Evolutionary conservation across 805 yeast species (phyloP).

Genomic region (Wickerhamomyces chambardii): DNA sequence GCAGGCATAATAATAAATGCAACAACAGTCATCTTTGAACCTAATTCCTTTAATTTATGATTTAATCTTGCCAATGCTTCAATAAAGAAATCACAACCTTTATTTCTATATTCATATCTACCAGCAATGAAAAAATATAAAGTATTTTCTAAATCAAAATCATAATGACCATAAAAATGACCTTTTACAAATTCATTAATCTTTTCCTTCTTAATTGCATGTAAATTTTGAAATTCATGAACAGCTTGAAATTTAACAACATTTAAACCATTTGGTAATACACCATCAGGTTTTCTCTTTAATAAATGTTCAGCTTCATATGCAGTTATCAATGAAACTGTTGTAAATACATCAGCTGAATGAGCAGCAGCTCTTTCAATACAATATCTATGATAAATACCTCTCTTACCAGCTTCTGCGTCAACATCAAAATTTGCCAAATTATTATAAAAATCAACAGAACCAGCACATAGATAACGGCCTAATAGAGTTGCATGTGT

Average conservation of each 20-base stretch:
- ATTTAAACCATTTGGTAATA: conserved; percentile 91
- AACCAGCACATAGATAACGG: conserved; percentile 92
- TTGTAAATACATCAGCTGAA: conserved; percentile 92
- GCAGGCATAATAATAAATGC: conserved; percentile 99
- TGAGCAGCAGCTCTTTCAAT: conserved; percentile 96
- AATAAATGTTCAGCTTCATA: conserved; percentile 87
- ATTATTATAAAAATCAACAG: conserved; percentile 92
- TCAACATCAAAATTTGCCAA: conserved; percentile 87
- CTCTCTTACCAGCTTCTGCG: conserved; percentile 96
- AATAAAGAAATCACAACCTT: conserved; percentile 93
- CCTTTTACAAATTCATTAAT: conserved; percentile 94
- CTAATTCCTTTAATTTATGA: conserved; percentile 71
- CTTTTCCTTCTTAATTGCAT: conserved; percentile 83
- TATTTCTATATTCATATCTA: conserved; percentile 91
- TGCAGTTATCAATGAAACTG: conserved; percentile 97
- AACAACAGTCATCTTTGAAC: conserved; percentile 86
- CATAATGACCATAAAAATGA: conserved; percentile 94
- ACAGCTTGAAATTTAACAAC: conserved; percentile 96
- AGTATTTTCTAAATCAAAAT: conserved; percentile 90
- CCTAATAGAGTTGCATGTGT: conserved; percentile 97
- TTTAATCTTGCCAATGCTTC: conserved; percentile 90
- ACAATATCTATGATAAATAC: conserved; percentile 95
- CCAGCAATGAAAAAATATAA: conserved; percentile 95
- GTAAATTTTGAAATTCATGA: conserved; percentile 96
- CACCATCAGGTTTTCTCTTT: conserved; percentile 96